Conservation (phyloP, 2,329 filamentous ascomycete species). For the Rosellinia necatrix region DNA sequence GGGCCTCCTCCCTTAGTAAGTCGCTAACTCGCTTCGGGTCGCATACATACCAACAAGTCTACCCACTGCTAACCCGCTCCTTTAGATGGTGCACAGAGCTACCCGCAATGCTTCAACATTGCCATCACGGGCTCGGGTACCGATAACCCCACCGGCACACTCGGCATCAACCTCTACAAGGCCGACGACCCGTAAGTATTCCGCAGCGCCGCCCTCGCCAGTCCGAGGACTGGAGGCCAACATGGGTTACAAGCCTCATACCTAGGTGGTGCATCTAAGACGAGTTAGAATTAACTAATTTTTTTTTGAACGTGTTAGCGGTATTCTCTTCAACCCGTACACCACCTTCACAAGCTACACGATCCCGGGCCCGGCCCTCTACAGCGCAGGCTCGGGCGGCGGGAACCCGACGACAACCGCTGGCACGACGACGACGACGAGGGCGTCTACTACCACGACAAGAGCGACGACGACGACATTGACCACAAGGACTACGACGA, state of each 20-base stretch:
- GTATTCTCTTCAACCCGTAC: conserved; percentile 62
- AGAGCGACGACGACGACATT: conserved; percentile 1
- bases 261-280: background rate
- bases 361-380: conserved; percentile 32
- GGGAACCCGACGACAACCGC: conserved; percentile 7
- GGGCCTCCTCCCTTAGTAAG: conserved; percentile 34
- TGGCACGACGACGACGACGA: background rate
- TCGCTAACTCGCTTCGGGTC: too few species aligned
- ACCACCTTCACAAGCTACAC: conserved; percentile 26
- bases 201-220: background rate
- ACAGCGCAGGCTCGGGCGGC: conserved; percentile 5
- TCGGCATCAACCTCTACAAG: conserved; percentile 58
- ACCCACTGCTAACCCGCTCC: conserved; percentile 16
- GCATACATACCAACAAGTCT: too few species aligned
- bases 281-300: background rate
- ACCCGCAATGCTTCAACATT: conserved; percentile 60
- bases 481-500: conserved; percentile 4
- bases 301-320: conserved; percentile 33
- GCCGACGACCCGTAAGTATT: conserved; percentile 47
- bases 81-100: conserved; percentile 51
- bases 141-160: conserved; percentile 48
- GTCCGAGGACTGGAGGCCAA: background rate
- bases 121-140: conserved; percentile 55
- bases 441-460: background rate
- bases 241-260: background rate